A percentile compares a stretch with the other conserved stretches of the same genome.
Evolutionary conservation across 257 asterid species (phyloP).

Genomic region (Forsythia viridissima): DNA sequence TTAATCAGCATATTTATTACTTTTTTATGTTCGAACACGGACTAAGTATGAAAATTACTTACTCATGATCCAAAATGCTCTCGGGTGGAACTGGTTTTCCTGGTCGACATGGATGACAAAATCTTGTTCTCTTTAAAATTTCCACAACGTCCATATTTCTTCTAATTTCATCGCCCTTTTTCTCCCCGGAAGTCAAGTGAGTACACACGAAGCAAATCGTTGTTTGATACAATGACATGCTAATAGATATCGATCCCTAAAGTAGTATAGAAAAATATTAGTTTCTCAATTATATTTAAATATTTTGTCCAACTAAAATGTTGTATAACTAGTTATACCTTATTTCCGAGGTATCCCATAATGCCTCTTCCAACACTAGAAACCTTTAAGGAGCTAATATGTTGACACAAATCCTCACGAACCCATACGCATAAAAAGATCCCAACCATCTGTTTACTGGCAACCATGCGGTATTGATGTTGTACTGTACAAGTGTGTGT

Average conservation of each 20-base stretch:
- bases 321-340: constrained; percentile 25
- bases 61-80: constrained; percentile 72
- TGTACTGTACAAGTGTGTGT: constrained; percentile 3
- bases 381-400: constrained; percentile 45
- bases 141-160: constrained; percentile 70
- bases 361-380: constrained; percentile 59
- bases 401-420: constrained; percentile 34
- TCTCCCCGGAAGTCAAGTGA: constrained; percentile 86
- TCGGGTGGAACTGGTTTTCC: constrained; percentile 37
- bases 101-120: constrained; percentile 33
- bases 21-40: not conserved
- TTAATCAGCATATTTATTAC: not conserved
- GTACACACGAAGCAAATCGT: constrained; percentile 85
- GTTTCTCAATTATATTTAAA: not conserved
- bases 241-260: constrained; percentile 78
- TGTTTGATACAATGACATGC: constrained; percentile 55
- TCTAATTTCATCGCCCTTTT: constrained; percentile 56
- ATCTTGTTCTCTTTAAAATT: constrained; percentile 65
- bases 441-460: constrained; percentile 68
- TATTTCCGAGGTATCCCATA: constrained; percentile 69
- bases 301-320: not conserved
- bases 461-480: constrained; percentile 39
- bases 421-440: constrained; percentile 52
- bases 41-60: constrained; percentile 14
- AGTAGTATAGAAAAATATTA: not conserved